These are phyloP conservation scores for Ophiostoma quercus DNA, from an alignment of 2,329 filamentous ascomycete species.

Conservation along the genomic window DNA sequence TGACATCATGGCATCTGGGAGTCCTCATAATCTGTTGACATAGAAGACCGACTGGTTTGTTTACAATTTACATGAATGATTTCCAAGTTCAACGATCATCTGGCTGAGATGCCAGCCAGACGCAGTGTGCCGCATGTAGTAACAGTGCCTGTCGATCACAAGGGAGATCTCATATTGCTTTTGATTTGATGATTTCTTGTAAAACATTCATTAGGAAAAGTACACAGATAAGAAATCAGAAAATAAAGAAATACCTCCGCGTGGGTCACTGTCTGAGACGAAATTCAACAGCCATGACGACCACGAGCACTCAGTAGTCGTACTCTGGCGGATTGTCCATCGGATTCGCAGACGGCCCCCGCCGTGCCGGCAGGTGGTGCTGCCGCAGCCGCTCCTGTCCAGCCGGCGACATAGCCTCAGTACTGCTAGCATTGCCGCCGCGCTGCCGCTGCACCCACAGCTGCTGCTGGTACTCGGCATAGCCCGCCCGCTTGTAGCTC, in stretches of 20 bases:
- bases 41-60: not conserved
- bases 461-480: constrained; percentile 25
- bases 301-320: not conserved
- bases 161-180: not conserved
- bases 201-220: not conserved
- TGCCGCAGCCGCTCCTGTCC: not conserved
- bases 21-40: too few relatives aligned
- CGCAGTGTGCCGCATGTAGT: not conserved
- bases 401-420: not conserved
- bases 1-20: too few relatives aligned
- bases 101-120: not conserved
- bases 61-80: not conserved
- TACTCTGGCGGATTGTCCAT: constrained; percentile 8
- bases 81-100: not conserved
- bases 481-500: constrained; percentile 33
- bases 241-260: not conserved
- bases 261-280: not conserved
- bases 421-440: not conserved
- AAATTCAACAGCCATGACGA: not conserved
- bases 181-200: not conserved
- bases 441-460: constrained; percentile 9
- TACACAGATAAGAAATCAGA: not conserved
- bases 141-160: not conserved
- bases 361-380: not conserved
- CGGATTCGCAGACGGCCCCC: not conserved